Evolutionary conservation across 1,139 yeast species (phyloP).

Genomic region (Lodderomyces jiufengensis): DNA sequence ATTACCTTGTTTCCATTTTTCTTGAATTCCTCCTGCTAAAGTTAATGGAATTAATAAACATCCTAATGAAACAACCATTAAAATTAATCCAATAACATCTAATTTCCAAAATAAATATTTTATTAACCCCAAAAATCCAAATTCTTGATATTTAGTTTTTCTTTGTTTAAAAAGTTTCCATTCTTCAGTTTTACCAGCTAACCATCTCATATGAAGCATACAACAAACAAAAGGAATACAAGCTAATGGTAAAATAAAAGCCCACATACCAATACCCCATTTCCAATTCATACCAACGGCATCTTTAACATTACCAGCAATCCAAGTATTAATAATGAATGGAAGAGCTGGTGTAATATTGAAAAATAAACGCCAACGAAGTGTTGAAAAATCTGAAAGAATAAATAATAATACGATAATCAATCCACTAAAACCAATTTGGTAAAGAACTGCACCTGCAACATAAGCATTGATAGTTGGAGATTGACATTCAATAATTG

Average conservation of each 20-base stretch:
- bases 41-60: slow-evolving; percentile 39
- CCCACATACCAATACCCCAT: slow-evolving; percentile 53
- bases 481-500: slow-evolving; percentile 67
- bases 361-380: slow-evolving; percentile 67
- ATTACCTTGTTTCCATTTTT: slow-evolving; percentile 28
- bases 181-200: slow-evolving; percentile 33
- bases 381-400: slow-evolving; percentile 60
- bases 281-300: slow-evolving; percentile 24
- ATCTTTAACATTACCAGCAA: slow-evolving; percentile 54
- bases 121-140: slow-evolving; percentile 21
- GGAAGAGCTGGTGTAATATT: slow-evolving; percentile 68
- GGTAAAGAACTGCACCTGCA: slow-evolving; percentile 71
- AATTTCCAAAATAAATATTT: slow-evolving; percentile 32
- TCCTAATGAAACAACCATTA: slow-evolving; percentile 30
- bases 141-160: slow-evolving; percentile 22
- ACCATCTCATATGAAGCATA: slow-evolving; percentile 31
- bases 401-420: slow-evolving; percentile 53
- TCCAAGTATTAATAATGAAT: slow-evolving; percentile 74
- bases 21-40: slow-evolving; percentile 30
- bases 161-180: slow-evolving; percentile 27
- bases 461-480: slow-evolving; percentile 62
- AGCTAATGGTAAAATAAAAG: slow-evolving; percentile 36
- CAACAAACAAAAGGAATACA: slow-evolving; percentile 31
- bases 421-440: slow-evolving; percentile 67
- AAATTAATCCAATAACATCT: slow-evolving; percentile 32